phyloP scores from a whole-genome alignment of 2,329 filamentous ascomycete species.

The Drechslerella coelobrocha region DNA sequence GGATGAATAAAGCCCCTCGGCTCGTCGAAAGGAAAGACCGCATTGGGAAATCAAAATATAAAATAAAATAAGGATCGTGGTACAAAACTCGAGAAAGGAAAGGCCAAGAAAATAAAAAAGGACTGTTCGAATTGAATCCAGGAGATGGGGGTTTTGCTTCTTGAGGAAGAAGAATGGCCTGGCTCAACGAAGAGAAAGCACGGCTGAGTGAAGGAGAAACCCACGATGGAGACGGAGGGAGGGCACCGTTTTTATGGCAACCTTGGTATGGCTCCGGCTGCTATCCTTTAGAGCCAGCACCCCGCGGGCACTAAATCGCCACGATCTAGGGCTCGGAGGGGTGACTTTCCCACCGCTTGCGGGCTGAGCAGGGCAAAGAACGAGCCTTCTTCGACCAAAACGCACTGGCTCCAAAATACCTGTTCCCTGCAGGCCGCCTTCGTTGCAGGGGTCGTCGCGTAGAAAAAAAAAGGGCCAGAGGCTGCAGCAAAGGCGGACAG shows the following conservation, averaged over 20 bases:
- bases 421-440: slow-evolving; percentile 5
- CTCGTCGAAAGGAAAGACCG: slow-evolving; percentile 19
- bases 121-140: neutral
- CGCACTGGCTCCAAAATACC: neutral
- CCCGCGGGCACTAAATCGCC: slow-evolving; percentile 39
- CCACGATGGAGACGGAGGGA: slow-evolving; percentile 3
- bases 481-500: neutral
- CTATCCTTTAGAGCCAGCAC: slow-evolving; percentile 37
- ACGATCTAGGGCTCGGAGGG: slow-evolving; percentile 13
- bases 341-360: slow-evolving; percentile 2
- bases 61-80: slow-evolving; percentile 19
- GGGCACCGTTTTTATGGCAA: slow-evolving; percentile 48
- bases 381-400: slow-evolving; percentile 2
- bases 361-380: slow-evolving; percentile 10
- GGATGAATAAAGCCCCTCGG: slow-evolving; percentile 17
- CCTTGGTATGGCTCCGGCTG: slow-evolving; percentile 2
- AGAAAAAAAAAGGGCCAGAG: neutral
- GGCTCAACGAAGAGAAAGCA: neutral
- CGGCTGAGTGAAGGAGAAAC: slow-evolving; percentile 2
- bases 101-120: slow-evolving; percentile 6
- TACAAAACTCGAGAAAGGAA: no score
- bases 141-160: neutral
- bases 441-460: neutral
- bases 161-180: neutral
- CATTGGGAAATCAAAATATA: slow-evolving; percentile 23